phyloP scores from a whole-genome alignment of 1,284 basidiomycete genomes.

The Malassezia vespertilionis region DNA sequence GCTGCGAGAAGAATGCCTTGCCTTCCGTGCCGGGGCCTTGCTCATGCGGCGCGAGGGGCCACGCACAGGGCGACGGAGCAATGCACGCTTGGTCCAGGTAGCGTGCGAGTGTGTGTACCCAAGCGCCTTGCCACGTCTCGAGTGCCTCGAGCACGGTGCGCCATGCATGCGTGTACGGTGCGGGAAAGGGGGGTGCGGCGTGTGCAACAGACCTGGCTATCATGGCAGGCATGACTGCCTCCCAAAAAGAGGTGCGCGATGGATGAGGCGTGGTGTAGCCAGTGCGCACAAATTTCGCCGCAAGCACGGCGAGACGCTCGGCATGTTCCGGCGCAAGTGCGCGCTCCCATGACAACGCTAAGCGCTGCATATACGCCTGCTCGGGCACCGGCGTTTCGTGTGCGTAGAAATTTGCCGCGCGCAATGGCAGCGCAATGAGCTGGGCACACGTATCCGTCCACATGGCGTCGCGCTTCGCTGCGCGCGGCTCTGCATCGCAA shows the following conservation, averaged over 20 bases:
- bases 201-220: background rate
- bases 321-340: background rate
- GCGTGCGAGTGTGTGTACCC: background rate
- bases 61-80: background rate
- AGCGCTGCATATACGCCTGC: background rate
- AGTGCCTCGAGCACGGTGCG: background rate
- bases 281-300: background rate
- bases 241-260: background rate
- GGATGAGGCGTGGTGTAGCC: background rate
- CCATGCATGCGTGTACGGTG: slow-evolving; percentile 5
- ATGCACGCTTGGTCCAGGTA: background rate
- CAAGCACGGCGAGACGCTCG: background rate
- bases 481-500: background rate
- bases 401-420: slow-evolving; percentile 10
- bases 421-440: slow-evolving; percentile 9
- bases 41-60: slow-evolving; percentile 1
- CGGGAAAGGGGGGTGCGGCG: background rate
- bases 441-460: slow-evolving; percentile 6
- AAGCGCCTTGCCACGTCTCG: background rate
- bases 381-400: background rate
- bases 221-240: background rate
- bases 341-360: background rate
- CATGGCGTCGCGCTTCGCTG: background rate
- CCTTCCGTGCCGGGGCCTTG: slow-evolving; percentile 10
- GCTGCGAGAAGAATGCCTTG: slow-evolving; percentile 5